Base-by-base conservation (phyloP, 108 stramenopile genomes). In the Stephanodiscus triporus region DNA sequence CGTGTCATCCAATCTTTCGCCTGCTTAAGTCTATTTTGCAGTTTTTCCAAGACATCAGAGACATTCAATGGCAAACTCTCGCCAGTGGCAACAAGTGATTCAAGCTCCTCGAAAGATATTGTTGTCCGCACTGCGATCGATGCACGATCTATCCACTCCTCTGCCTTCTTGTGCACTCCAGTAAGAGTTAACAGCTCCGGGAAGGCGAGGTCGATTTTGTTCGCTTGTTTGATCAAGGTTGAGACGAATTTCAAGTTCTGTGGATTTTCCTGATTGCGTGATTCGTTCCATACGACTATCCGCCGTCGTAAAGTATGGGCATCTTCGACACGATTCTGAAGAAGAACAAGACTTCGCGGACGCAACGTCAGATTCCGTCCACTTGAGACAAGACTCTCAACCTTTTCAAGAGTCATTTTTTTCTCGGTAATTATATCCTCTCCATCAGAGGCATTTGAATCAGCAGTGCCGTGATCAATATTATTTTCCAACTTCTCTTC, bases 61-160 rank as follows among this genome's bases (percentile, higher is more conserved):
- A 93, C 79, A 73, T 89, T 80, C 57, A 93, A 20, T 6, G 88
- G 84, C 69, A 93, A 75, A 13, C 65, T 72, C 60, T 85, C 75
- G 16, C 85, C 89, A 30, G 68, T 83, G 38, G 71, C 45, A 9
- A 93, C 73, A 9, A 93, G 73, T 14, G 73, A 66, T 76, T 89
- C 80, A 23, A 93, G 84, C 62, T 90, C 91, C 36, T 68, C 50
- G 36, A 93, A 71, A 6, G 89, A 89, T 59, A 93, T 90, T 58
- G 75, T 85, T 17, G 89, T 83, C 5, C 91, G 81, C 54, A 90
- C 86, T 45, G 91, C 91, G 74, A 93, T 83, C 63, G 86, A 87
- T 53, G 89, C 87, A 48, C 89, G 76, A 13, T 92, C 91, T 37
- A 90, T 77, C 91, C 91, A 92, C 36, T 75, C 76, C 54, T 90